Percentiles rank a stretch among this genome's conserved stretches.
These are phyloP conservation scores for Pneumocystis oryctolagi DNA, from an alignment of 1,139 yeast genomes.

Conservation along the genomic window DNA sequence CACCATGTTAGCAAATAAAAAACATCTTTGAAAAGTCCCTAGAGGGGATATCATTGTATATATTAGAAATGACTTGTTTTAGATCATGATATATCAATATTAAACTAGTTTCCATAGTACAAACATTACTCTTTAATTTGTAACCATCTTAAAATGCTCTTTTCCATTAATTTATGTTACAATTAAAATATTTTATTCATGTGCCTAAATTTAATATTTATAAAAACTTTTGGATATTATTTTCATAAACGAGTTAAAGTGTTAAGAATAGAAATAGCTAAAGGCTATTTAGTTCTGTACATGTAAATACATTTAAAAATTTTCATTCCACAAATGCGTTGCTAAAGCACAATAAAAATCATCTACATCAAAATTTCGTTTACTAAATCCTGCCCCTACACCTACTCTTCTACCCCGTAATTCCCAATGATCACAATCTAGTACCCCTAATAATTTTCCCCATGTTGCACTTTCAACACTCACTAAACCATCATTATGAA, in stretches of 20 bases:
- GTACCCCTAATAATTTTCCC: slow-evolving; percentile 71
- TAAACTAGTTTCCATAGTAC: not conserved
- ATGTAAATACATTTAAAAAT: not conserved
- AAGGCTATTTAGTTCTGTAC: not conserved
- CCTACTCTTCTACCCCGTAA: slow-evolving; percentile 21
- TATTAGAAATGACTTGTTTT: not conserved
- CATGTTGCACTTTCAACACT: slow-evolving; percentile 64
- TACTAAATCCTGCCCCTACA: not conserved
- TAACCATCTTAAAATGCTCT: too few relatives aligned
- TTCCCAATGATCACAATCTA: slow-evolving; percentile 74
- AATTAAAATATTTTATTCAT: too few relatives aligned
- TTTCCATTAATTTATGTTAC: too few relatives aligned
- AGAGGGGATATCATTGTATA: not conserved
- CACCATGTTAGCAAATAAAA: not conserved
- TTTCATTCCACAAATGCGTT: not conserved
- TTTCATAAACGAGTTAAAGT: too few relatives aligned
- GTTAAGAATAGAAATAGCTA: not conserved
- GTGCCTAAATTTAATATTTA: too few relatives aligned
- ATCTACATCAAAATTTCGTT: not conserved
- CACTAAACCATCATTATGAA: slow-evolving; percentile 74
- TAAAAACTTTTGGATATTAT: too few relatives aligned
- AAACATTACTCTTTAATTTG: not conserved
- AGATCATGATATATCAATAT: not conserved
- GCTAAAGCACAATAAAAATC: not conserved
- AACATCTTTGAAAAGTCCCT: not conserved